A percentile compares a stretch with the other conserved stretches of the same genome.
These are phyloP conservation scores for Fraxinus anomala DNA, from an alignment of 257 asterid genomes.

Conservation along the genomic window DNA sequence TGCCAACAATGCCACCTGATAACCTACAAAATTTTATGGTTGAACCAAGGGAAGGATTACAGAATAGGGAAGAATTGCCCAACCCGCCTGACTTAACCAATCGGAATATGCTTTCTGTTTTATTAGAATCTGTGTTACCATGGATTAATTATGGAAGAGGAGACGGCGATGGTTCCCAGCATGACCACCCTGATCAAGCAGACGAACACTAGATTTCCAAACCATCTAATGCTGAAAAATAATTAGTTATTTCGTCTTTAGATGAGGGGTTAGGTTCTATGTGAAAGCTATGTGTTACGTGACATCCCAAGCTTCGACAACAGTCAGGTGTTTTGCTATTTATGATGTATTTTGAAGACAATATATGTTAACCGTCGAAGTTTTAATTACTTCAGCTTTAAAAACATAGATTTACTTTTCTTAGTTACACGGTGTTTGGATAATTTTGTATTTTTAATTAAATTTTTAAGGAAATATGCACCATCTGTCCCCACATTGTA, in stretches of 20 bases:
- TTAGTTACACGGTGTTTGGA: too few species aligned
- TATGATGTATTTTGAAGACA: background rate
- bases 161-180: constrained; percentile 41
- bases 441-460: too few species aligned
- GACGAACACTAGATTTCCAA: constrained; percentile 39
- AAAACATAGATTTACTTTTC: too few species aligned
- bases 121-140: constrained; percentile 82
- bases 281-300: background rate
- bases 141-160: constrained; percentile 70
- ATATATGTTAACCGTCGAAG: background rate
- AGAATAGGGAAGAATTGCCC: constrained; percentile 38
- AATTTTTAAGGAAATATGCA: too few species aligned
- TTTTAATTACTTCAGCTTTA: too few species aligned
- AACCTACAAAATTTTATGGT: constrained; percentile 76
- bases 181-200: constrained; percentile 40
- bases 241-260: too few species aligned
- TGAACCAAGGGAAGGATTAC: constrained; percentile 62
- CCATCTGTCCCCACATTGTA: background rate
- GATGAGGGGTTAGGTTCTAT: background rate
- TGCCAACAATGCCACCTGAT: constrained; percentile 93
- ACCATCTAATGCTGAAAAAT: background rate
- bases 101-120: constrained; percentile 73
- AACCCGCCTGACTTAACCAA: constrained; percentile 56
- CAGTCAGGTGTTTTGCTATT: background rate
- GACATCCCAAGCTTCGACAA: background rate